Percentiles rank a stretch among this genome's conserved stretches.
These are phyloP conservation scores for Trichoderma polysporum DNA, from an alignment of 2,329 filamentous ascomycete genomes.

Conservation along the genomic window DNA sequence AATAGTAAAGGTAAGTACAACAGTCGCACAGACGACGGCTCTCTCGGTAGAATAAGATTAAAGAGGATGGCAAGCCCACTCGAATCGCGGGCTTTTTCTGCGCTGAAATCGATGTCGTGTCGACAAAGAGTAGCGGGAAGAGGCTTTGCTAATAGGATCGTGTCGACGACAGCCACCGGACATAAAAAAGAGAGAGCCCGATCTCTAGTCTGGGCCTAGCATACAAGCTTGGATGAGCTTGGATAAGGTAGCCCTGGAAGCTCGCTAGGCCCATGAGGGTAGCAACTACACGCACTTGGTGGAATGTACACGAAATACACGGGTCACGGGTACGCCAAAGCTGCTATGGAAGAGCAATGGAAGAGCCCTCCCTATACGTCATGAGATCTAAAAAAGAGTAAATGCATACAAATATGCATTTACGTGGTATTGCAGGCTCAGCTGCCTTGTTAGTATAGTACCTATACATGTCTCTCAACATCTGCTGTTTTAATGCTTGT, in stretches of 20 bases:
- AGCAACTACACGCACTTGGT: background rate
- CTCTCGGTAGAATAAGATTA: background rate
- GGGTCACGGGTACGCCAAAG: background rate
- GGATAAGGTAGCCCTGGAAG: constrained; percentile 2
- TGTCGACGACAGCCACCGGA: background rate
- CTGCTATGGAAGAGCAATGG: no score
- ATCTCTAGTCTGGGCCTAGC: background rate
- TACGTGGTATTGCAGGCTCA: background rate
- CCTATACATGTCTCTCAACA: no score
- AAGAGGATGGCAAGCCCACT: background rate
- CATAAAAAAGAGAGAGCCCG: background rate
- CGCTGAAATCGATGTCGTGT: background rate
- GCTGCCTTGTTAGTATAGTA: background rate
- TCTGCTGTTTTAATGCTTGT: no score
- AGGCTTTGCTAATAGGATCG: background rate
- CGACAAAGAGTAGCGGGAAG: background rate
- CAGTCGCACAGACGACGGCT: background rate
- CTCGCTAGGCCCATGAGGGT: background rate
- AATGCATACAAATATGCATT: no score
- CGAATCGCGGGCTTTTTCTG: background rate
- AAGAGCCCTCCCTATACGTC: background rate
- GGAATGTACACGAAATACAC: background rate
- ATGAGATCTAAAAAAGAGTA: no score
- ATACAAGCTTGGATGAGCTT: background rate
- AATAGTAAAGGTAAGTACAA: background rate